Base-by-base conservation (phyloP, 208 protist species). In the Trypanosoma brucei region DNA sequence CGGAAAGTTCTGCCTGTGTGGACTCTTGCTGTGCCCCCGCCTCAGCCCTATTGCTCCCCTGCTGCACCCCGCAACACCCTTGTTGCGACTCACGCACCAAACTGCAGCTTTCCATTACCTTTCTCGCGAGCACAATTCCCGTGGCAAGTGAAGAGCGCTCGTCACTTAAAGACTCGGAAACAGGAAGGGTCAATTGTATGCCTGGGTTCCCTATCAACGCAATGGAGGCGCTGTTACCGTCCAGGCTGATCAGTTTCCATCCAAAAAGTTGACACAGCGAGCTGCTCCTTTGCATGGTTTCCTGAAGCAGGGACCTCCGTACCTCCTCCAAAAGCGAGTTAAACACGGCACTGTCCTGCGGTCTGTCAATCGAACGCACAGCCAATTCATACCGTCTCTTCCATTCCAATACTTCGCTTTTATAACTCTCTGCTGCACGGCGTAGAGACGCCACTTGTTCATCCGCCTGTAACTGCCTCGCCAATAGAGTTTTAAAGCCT, bases 61-160 rank as follows among this genome's bases (percentile, higher is more conserved):
- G 22, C 22, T 22, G 22, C 22, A 22, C 22, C 22, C 22, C 38
- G 5, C 35, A 5, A 8, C 35, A 22, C 13, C 56, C 33, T 56
- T 60, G 52, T 5, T 52, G 40, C 42, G 51, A 22, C 7, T 51
- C 55, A 45, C 46, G 55, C 1, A 36, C 6, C 31, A 30, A 34
- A 35, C 13, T 22, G 13, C 59, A 45, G 2, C 55, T 39, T 38
- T 73, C 68, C 1, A 73, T 11, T 7, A 73, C 40, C 36, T 73
- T 73, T 51, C 55, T 66, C 31, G 68, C 68, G 6, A 73, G 48
- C 1, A 73, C 68, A 67, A 73, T 63, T 38, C 68, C 65, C 54
- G 46, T 67, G 2, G 68, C 68, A 8, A 67, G 34, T 1, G 49
- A 40, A 46, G 48, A 35, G 9, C 48, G 56, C 11, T 62, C 46